Base-by-base conservation (phyloP, 805 yeast species). In the Saccharomycopsis sp. region DNA sequence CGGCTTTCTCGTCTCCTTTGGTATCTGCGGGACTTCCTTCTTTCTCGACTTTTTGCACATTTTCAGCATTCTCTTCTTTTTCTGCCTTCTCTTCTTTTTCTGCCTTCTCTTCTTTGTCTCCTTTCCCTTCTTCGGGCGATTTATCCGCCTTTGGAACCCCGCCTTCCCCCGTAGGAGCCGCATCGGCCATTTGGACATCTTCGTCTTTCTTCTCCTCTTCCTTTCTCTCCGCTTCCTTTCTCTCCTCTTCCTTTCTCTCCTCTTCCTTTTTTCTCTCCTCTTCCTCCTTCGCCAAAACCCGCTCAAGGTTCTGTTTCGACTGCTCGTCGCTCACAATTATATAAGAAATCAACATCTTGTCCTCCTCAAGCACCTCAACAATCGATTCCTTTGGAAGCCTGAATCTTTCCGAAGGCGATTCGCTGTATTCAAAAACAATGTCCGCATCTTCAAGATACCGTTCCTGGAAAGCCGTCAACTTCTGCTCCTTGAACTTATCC, bases 341-440 rank as follows among this genome's bases (percentile, higher is more conserved):
- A 56, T 70, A 73, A 1, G 80, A 76, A 15, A 75, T 61, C 12
- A 75, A 61, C 9, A 73, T 60, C 24, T 71, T 74, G 0, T 65
- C 73, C 29, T 68, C 72, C 1, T 65, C 72, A 0, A 72, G 50
- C 0, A 80, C 73, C 70, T 91, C 97, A 59, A 87, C 73, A 2
- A 92, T 79, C 1, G 95, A 79, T 61, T 89, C 81, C 62, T 84
- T 84, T 0, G 98, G 97, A 0, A 92, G 67, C 58, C 79, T 72
- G 65, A 79, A 92, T 58, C 98, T 78, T 5, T 84, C 84, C 51
- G 84, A 78, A 0, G 94, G 81, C 67, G 84, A 85, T 64, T 94
- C 98, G 24, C 79, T 79, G 71, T 84, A 92, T 69, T 94, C 99
- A 68, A 92, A 84, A 3, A 91, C 84, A 46, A 94, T 68, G 55